A percentile compares a stretch with the other conserved stretches of the same genome.
Conservation (phyloP, 1,139 yeast species). For the Groenewaldozyma sp. region DNA sequence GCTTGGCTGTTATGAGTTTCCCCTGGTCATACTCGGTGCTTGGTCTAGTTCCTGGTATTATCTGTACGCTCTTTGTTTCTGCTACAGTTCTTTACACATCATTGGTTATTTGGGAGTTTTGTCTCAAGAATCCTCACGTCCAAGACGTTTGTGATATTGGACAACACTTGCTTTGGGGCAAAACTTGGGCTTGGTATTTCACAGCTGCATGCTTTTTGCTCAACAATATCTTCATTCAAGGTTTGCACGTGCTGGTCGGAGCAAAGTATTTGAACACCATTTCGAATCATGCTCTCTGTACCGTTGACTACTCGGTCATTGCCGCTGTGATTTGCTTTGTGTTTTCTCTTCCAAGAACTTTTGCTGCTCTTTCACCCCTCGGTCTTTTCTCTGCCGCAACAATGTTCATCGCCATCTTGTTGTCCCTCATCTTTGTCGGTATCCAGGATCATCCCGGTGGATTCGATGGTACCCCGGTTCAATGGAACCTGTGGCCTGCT, state of each 20-base stretch:
- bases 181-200: constrained; percentile 46
- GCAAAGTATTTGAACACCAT: constrained; percentile 52
- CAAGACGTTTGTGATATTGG: constrained; percentile 53
- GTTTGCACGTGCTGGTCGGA: constrained; percentile 50
- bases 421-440: constrained; percentile 47
- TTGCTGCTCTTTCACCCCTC: constrained; percentile 41
- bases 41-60: constrained; percentile 50
- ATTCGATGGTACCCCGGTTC: constrained; percentile 34
- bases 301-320: constrained; percentile 43
- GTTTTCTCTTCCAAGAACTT: constrained; percentile 48
- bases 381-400: constrained; percentile 47
- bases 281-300: constrained; percentile 39
- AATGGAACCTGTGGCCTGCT: constrained; percentile 41
- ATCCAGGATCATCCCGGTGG: constrained; percentile 42
- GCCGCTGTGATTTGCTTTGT: constrained; percentile 41
- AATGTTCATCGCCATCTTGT: constrained; percentile 47
- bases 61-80: constrained; percentile 45
- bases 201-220: constrained; percentile 47
- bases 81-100: constrained; percentile 48
- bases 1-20: constrained; percentile 54
- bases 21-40: constrained; percentile 57
- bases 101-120: constrained; percentile 43
- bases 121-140: constrained; percentile 44
- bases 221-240: constrained; percentile 50
- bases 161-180: constrained; percentile 45